Base-by-base conservation (phyloP, 2,329 filamentous ascomycete species). In the Verticillium albo-atrum region DNA sequence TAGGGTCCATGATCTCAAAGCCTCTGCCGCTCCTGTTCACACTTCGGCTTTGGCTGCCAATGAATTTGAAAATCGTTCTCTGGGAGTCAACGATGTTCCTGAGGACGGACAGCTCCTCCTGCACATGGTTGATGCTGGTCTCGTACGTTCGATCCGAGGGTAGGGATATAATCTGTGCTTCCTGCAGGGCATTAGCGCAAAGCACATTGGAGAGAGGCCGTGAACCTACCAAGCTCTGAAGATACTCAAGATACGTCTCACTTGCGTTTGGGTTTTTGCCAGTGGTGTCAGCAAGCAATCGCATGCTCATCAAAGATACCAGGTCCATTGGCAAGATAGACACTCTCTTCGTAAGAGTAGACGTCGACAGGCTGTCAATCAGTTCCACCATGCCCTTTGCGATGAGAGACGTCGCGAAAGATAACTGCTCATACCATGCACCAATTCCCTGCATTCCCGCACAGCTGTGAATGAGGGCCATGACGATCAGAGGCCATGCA, bases 321-420 rank as follows among this genome's bases (percentile, higher is more conserved):
- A 81, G 60, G 23, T 81, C 79, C 42, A 75, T 68, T 1, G 79
- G 79, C 32, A 76, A 62, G 26, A 81, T 63, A 23, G 74, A 71
- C 7, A 73, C 71, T 50, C 70, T 71, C 6, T 74, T 70, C 6
- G 77, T 57, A 1, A 79, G 65, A 10, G 68, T 67, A 5, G 64
- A 63, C 6, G 67, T 65, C 6, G 72, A 68, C 27, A 77, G 61
- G 17, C 65, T 61, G 54, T 69, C 67, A 9, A 79, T 70, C 5
- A 77, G 66, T n/a, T 68, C 71, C 32, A 68, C 63, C 66, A 78
- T 74, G 6, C 75, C 74, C 15, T 65, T 66, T 26, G 62, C 65
- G n/a, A 78, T 60, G 5, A 76, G 65, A 1, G 58, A 53, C n/a
- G 65, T 69, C 3, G 70, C 68, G 25, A 70, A 66, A 3, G 60